phyloP scores from a whole-genome alignment of 1,284 basidiomycete genomes.

The Afroboletus lepidellus region DNA sequence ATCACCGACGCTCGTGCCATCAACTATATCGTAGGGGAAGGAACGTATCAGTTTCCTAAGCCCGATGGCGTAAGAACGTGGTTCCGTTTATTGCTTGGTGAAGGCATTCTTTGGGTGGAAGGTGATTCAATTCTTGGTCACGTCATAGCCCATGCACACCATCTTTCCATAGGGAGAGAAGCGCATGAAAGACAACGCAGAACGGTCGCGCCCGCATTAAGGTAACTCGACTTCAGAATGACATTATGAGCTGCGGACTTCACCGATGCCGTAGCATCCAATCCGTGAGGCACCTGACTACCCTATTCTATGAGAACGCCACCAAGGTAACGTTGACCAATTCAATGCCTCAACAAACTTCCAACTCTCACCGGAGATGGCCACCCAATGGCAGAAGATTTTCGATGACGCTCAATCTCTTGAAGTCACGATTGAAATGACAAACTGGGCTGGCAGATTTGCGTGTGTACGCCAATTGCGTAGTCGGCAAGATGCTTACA shows the following conservation, averaged over 20 bases:
- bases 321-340: conserved; percentile 32
- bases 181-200: conserved; percentile 54
- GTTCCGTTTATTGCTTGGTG: conserved; percentile 56
- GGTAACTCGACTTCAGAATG: conserved; percentile 34
- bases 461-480: conserved; percentile 39
- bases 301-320: conserved; percentile 52
- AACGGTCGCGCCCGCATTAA: conserved; percentile 51
- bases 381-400: conserved; percentile 44
- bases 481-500: conserved; percentile 2
- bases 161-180: conserved; percentile 41
- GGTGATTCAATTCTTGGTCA: conserved; percentile 32
- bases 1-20: conserved; percentile 54
- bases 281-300: conserved; percentile 47
- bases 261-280: conserved; percentile 40
- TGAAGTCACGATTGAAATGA: conserved; percentile 50
- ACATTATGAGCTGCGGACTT: background rate
- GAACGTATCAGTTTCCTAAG: conserved; percentile 56
- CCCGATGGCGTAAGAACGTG: conserved; percentile 56
- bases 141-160: background rate
- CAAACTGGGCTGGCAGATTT: conserved; percentile 57
- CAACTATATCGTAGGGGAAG: conserved; percentile 49
- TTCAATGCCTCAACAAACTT: background rate
- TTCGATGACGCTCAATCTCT: conserved; percentile 38
- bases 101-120: conserved; percentile 64
- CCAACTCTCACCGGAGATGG: conserved; percentile 32